Percentiles rank a stretch among this genome's conserved stretches.
phyloP scores from a whole-genome alignment of 257 asterid species.

The Rauvolfia tetraphylla region DNA sequence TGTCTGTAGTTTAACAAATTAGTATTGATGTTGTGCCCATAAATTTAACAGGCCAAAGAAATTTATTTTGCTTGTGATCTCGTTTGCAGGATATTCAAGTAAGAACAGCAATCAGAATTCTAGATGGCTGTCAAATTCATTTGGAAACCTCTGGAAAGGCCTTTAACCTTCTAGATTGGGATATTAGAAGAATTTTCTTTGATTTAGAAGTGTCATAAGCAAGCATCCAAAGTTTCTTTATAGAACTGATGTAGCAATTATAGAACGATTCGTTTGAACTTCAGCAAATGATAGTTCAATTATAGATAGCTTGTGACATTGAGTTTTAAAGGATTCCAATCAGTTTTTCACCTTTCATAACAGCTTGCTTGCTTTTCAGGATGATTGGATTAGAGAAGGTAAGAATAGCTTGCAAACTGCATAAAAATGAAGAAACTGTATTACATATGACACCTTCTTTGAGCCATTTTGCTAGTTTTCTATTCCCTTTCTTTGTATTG shows the following conservation, averaged over 20 bases:
- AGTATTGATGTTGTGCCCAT: neutral
- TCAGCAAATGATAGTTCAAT: neutral
- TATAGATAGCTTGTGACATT: neutral
- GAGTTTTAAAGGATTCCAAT: neutral
- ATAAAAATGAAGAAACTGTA: neutral
- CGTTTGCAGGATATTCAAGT: neutral
- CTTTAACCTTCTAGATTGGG: neutral
- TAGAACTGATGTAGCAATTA: neutral
- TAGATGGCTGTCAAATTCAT: neutral
- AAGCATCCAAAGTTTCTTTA: neutral
- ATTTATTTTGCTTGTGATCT: neutral
- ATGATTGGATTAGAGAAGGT: neutral
- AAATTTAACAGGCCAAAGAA: neutral
- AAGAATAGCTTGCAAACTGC: neutral
- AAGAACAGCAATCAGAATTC: neutral
- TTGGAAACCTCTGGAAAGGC: neutral
- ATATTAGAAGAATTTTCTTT: neutral
- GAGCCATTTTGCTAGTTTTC: neutral
- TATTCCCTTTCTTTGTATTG: too few species aligned
- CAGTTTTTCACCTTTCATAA: neutral
- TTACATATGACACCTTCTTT: neutral
- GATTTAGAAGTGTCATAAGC: neutral
- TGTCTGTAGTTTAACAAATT: neutral
- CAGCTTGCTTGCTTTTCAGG: neutral
- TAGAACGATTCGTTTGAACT: neutral